phyloP scores from a whole-genome alignment of 176 grass and related monocot genomes.

The Paspalum notatum region DNA sequence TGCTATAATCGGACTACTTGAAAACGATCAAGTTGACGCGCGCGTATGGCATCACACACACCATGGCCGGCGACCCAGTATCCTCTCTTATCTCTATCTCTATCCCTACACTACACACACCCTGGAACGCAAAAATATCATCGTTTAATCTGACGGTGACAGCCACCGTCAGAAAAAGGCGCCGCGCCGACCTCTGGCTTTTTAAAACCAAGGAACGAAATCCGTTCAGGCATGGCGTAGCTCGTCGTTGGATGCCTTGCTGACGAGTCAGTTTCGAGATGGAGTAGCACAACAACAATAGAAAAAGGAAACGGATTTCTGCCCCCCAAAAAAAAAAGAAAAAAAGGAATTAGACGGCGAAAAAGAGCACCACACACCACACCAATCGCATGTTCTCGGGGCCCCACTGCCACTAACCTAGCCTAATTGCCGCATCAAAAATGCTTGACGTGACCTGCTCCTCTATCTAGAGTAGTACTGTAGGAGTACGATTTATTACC shows the following conservation, averaged over 20 bases:
- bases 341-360: too few species aligned
- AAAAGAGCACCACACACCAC: neutral
- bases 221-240: slow-evolving; percentile 3
- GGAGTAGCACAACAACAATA: neutral
- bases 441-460: slow-evolving; percentile 3
- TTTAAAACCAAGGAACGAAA: neutral
- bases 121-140: neutral
- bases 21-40: slow-evolving; percentile 20
- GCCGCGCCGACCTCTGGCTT: slow-evolving; percentile 29
- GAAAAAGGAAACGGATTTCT: neutral
- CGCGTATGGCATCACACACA: neutral
- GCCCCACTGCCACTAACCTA: slow-evolving; percentile 15
- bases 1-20: neutral
- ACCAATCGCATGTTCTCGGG: neutral
- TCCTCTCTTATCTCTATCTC: neutral
- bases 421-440: slow-evolving; percentile 9
- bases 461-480: too few species aligned
- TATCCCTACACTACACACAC: neutral
- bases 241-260: slow-evolving; percentile 29
- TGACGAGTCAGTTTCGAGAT: neutral
- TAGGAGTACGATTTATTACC: neutral
- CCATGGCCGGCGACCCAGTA: slow-evolving; percentile 6
- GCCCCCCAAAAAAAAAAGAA: neutral
- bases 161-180: neutral
- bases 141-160: slow-evolving; percentile 23